Evolutionary conservation across 2,329 filamentous ascomycete species (phyloP), one percentile per base, ranked within the genome.

Genomic region (Sporothrix globosa): DNA sequence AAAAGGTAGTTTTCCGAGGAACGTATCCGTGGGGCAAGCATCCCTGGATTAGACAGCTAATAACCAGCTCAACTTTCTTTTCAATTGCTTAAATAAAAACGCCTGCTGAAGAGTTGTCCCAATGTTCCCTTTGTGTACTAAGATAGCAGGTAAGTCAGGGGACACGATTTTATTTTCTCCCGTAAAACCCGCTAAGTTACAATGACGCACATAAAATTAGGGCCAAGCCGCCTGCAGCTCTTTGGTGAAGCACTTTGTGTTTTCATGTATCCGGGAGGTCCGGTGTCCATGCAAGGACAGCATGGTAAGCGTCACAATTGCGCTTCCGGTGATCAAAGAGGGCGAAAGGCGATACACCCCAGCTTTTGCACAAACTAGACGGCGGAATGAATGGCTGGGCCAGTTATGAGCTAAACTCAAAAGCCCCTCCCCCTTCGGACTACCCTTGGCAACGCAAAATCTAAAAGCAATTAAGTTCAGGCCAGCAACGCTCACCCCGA

Each of bases 211-310:
- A 48, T 48, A 48, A 34, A 34, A 34, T 34, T 34, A 34, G 44
- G 44, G 44, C 44, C 44, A 17, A 17, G 54, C 30, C 54, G 10
- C n/a, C 27, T 17, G 14, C 53, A 19, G 27, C 24, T 10, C 27
- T 56, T 10, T 3, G 53, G 27, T 27, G 53, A 34, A 44, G 41
- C 41, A 44, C 13, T 13, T 44, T 44, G 14, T 44, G 4, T 44
- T 58, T 13, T 2, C 30, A 30, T 27, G 54, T 41, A 68, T 68
- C 66, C 66, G 50, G 39, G 41, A 56, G 50, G 52, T 27, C 66
- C 66, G 66, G 50, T 11, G 34, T 27, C 58, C 39, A 9, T 44
- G 19, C n/a, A 46, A 63, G 34, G 34, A 34, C 34, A 34, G 58
- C 58, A 41, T 30, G 3, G 21, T 21, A 10, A 17, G 58, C 58